A percentile compares a stretch with the other conserved stretches of the same genome.
phyloP scores from a whole-genome alignment of 805 yeast genomes.

The Ogataea pini region DNA sequence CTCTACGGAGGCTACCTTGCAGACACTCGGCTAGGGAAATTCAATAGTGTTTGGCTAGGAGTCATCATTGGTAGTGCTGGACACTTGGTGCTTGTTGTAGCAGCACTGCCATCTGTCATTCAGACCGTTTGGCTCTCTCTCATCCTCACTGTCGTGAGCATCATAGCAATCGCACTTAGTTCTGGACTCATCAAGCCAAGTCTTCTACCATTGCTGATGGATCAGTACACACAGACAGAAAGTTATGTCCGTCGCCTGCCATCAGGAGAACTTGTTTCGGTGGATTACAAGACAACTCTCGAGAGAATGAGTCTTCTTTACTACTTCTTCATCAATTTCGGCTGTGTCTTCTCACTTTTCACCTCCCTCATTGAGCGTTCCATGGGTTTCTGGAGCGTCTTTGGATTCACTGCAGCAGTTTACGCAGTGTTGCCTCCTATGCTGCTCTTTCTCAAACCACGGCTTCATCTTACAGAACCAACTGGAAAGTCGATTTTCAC shows the following conservation, averaged over 20 bases:
- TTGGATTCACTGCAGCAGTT: conserved; percentile 51
- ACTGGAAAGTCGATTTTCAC: conserved; percentile 46
- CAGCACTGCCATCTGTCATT: conserved; percentile 46
- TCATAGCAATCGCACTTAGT: conserved; percentile 43
- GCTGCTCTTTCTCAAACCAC: conserved; percentile 38
- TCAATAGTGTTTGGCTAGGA: conserved; percentile 49
- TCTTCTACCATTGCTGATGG: conserved; percentile 50
- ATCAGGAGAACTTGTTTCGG: conserved; percentile 56
- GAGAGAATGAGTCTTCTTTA: conserved; percentile 43
- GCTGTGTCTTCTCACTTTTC: conserved; percentile 50
- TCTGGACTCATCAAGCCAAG: conserved; percentile 58
- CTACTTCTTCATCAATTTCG: conserved; percentile 56
- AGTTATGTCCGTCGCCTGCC: conserved; percentile 56
- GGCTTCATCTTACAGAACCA: conserved; percentile 36
- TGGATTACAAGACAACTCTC: conserved; percentile 46
- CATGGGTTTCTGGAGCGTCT: conserved; percentile 54
- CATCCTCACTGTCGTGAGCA: conserved; percentile 39
- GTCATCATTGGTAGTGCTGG: conserved; percentile 46
- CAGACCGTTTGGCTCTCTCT: conserved; percentile 29
- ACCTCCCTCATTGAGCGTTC: conserved; percentile 50
- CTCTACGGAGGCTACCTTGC: conserved; percentile 52
- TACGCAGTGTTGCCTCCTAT: conserved; percentile 50
- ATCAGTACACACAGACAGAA: conserved; percentile 60
- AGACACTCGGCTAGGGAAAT: conserved; percentile 50
- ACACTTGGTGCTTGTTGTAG: conserved; percentile 48